Evolutionary conservation across 2,329 filamentous ascomycete species (phyloP), one percentile per base, ranked within the genome.

Genomic region (Colletotrichum trifolii): DNA sequence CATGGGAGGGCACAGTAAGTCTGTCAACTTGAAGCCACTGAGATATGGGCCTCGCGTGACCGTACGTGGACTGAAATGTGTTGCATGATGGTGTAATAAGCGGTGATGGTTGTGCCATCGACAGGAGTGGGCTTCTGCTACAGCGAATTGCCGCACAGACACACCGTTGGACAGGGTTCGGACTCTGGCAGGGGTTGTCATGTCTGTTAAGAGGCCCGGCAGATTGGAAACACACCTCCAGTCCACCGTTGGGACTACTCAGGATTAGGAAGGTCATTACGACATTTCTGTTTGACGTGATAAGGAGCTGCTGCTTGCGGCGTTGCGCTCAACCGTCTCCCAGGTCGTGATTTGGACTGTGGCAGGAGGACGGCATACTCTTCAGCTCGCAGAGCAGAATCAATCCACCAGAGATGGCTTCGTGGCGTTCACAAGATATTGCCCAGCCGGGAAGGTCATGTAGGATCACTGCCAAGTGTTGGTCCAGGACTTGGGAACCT

Each of bases 401-500:
- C 42, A 25, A 25, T 49, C 33, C 25, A 50, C 13, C 36, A 33
- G 39, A 7, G 17, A 25, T 58, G 6, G 17, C 35, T 40, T 40
- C 2, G 55, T 40, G 35, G 45, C 45, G 33, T n/a, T 25, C 12
- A 58, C 13, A 63, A 58, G 60, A 54, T 46, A 63, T 36, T 3
- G 60, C 60, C 60, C 46, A 63, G 60, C 6, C 60, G 60, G 60
- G 47, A 53, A 63, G 25, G 54, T 58, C 36, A 3, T 35, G 36
- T 52, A 40, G 15, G 58, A 63, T 54, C 60, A 17, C 45, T 36
- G 46, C 60, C 54, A 63, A 58, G 54, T 40, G 25, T 36, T 47
- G 49, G 58, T 50, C 45, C 45, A 42, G 36, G 25, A 17, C 38
- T 48, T 49, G 7, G 33, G 38, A 35, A 38, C 33, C 11, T 47